Percentiles rank a stretch among this genome's conserved stretches.
phyloP scores from a whole-genome alignment of 2,329 filamentous ascomycete species.

The Cercospora zeina region DNA sequence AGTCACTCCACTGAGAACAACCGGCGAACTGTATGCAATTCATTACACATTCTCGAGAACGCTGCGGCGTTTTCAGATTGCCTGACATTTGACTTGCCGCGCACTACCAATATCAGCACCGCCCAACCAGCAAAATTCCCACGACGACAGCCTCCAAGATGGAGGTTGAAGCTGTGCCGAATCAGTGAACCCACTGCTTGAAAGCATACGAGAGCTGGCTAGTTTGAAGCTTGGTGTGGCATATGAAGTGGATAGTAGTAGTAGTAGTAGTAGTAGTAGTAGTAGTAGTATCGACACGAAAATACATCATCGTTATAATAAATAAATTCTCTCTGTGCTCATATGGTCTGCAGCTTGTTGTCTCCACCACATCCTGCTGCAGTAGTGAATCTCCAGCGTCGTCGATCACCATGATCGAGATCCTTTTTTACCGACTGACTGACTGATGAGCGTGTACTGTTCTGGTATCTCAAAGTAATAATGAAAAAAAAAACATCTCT shows the following conservation, averaged over 20 bases:
- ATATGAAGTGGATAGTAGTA: too few relatives aligned
- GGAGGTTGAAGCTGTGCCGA: background rate
- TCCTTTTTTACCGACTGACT: background rate
- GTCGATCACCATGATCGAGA: background rate
- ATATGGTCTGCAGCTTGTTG: too few relatives aligned
- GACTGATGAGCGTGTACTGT: conserved; percentile 12
- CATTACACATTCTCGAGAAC: background rate
- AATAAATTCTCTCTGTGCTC: too few relatives aligned
- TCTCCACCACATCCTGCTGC: background rate
- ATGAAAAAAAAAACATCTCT: background rate
- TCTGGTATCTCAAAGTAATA: conserved; percentile 18
- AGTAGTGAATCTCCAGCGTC: background rate
- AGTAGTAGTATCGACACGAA: too few relatives aligned
- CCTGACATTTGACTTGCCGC: too few relatives aligned
- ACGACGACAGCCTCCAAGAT: background rate
- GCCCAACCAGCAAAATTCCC: too few relatives aligned
- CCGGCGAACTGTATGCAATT: background rate
- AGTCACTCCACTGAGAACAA: background rate
- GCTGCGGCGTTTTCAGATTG: background rate
- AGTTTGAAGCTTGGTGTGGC: too few relatives aligned
- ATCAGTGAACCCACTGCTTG: background rate
- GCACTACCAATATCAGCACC: too few relatives aligned
- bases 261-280: too few relatives aligned
- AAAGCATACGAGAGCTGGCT: background rate
- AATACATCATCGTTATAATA: too few relatives aligned